phyloP scores from a whole-genome alignment of 2,329 filamentous ascomycete species.

The Aureobasidium sp. region DNA sequence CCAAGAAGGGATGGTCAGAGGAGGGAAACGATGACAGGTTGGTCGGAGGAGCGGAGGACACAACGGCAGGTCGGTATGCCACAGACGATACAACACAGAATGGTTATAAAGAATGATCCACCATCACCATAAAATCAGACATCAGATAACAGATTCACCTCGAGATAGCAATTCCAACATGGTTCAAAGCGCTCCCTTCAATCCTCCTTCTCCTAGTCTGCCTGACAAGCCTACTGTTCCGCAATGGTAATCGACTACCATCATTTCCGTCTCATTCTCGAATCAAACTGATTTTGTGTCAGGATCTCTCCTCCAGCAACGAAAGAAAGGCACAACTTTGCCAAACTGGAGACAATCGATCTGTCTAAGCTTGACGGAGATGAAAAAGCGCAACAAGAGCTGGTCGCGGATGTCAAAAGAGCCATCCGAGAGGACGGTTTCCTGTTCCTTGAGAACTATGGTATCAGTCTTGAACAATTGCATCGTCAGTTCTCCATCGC shows the following conservation, averaged over 20 bases:
- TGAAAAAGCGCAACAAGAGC: slow-evolving; percentile 18
- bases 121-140: not conserved
- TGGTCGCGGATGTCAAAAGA: slow-evolving; percentile 35
- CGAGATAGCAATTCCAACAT: slow-evolving; percentile 17
- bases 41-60: too few relatives aligned
- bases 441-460: slow-evolving; percentile 45
- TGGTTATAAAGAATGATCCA: not conserved
- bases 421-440: slow-evolving; percentile 32
- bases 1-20: too few relatives aligned
- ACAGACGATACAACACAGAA: not conserved
- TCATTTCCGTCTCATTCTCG: not conserved
- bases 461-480: slow-evolving; percentile 41
- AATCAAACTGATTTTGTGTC: not conserved
- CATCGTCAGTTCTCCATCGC: slow-evolving; percentile 47
- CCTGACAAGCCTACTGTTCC: slow-evolving; percentile 37
- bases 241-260: slow-evolving; percentile 16
- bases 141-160: not conserved
- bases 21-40: too few relatives aligned
- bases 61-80: not conserved
- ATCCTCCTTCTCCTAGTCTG: slow-evolving; percentile 34
- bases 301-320: slow-evolving; percentile 18
- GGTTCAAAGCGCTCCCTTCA: slow-evolving; percentile 35
- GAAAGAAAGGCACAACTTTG: not conserved
- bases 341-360: not conserved
- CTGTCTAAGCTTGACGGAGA: not conserved